These are phyloP conservation scores for Candida dendrica DNA, from an alignment of 805 yeast species.

Conservation along the genomic window DNA sequence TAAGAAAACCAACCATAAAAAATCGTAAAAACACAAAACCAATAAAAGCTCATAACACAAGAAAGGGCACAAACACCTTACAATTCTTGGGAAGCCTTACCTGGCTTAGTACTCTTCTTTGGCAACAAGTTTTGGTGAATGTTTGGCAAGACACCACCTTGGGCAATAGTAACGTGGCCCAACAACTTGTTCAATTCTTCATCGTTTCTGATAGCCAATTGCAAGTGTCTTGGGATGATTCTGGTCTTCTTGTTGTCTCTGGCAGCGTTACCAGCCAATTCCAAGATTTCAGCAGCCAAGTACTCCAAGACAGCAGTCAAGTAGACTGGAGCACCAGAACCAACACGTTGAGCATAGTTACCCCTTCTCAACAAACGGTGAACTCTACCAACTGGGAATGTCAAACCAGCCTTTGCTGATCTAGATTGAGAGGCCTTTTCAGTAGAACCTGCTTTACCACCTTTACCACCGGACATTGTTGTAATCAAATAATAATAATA, in stretches of 20 bases:
- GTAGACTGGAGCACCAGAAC: conserved; percentile 99
- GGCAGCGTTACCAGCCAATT: conserved; percentile 98
- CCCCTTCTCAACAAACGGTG: conserved; percentile 96
- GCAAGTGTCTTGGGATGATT: conserved; percentile 97
- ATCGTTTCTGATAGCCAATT: conserved; percentile 97
- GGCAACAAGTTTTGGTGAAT: conserved; percentile 90
- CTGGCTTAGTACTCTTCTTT: conserved; percentile 52
- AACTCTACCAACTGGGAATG: conserved; percentile 99
- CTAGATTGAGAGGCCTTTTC: conserved; percentile 96
- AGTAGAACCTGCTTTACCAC: conserved; percentile 91
- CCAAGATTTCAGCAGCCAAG: conserved; percentile 95
- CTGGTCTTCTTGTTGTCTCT: conserved; percentile 99
- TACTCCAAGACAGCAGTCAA: conserved; percentile 95
- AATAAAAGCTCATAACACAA: not conserved
- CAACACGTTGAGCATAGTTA: conserved; percentile 96
- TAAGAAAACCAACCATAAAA: not conserved
- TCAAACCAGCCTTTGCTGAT: conserved; percentile 97
- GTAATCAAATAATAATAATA: conserved; percentile 6
- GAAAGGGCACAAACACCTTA: conserved; percentile 13
- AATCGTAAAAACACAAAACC: not conserved
- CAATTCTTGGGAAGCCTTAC: conserved; percentile 63
- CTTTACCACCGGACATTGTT: conserved; percentile 64
- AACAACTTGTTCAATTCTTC: conserved; percentile 95
- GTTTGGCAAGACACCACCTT: conserved; percentile 99
- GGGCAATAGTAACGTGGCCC: conserved; percentile 92